A percentile compares a stretch with the other conserved stretches of the same genome.
Conservation (phyloP, 177 flowering plant species). For the Vitis hybrid region DNA sequence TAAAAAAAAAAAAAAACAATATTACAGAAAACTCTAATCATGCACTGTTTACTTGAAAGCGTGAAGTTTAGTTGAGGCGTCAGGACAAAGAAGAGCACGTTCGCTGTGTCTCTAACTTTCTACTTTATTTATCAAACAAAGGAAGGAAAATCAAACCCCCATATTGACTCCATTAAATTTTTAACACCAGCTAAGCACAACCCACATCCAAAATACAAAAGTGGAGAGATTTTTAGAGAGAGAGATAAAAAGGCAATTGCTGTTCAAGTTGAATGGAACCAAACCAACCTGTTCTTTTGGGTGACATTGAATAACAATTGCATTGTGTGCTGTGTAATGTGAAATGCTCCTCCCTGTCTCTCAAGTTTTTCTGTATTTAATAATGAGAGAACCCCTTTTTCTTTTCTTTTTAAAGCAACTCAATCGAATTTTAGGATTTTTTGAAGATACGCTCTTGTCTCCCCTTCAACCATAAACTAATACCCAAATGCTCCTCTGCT, state of each 20-base stretch:
- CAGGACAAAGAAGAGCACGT: slow-evolving; percentile 54
- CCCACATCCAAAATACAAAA: no score
- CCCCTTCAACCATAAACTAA: slow-evolving; percentile 15
- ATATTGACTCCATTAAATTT: slow-evolving; percentile 11
- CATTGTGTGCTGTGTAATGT: no score
- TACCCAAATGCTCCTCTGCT: background rate
- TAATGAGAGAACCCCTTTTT: slow-evolving; percentile 12
- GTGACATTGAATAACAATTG: no score
- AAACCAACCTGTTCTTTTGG: no score
- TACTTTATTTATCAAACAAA: background rate
- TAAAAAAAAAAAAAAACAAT: slow-evolving; percentile 12
- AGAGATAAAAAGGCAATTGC: no score
- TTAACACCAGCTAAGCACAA: no score
- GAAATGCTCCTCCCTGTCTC: background rate
- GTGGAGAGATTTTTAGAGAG: no score
- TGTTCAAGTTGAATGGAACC: no score
- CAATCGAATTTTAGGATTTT: slow-evolving; percentile 79
- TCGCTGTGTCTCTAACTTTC: slow-evolving; percentile 23
- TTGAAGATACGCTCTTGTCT: slow-evolving; percentile 62
- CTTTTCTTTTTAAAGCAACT: slow-evolving; percentile 43
- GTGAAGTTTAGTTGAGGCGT: slow-evolving; percentile 32
- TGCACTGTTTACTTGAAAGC: slow-evolving; percentile 25
- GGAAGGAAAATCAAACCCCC: background rate
- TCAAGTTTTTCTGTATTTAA: slow-evolving; percentile 4
- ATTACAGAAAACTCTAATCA: slow-evolving; percentile 26